Percentiles rank a stretch among this genome's conserved stretches.
Conservation (phyloP, 1,139 yeast genomes). For the Suhomyces panamericanus region DNA sequence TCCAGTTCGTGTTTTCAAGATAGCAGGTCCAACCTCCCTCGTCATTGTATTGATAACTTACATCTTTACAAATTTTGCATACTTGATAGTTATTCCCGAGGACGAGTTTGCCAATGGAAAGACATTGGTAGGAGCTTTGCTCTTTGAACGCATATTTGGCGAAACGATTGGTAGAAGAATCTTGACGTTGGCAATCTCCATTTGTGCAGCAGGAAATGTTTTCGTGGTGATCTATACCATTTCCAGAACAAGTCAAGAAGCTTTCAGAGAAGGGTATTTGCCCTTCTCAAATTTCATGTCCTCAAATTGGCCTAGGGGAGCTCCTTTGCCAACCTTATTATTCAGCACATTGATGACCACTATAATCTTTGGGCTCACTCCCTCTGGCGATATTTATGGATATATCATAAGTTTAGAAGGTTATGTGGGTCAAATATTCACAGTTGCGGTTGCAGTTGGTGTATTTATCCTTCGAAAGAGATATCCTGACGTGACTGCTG, state of each 20-base stretch:
- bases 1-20: slow-evolving; percentile 55
- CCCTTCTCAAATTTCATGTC: slow-evolving; percentile 56
- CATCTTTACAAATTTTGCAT: slow-evolving; percentile 54
- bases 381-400: slow-evolving; percentile 77
- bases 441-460: slow-evolving; percentile 52
- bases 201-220: slow-evolving; percentile 63
- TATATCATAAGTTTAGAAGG: slow-evolving; percentile 74
- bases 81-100: slow-evolving; percentile 53
- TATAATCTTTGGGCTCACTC: slow-evolving; percentile 58
- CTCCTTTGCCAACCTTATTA: slow-evolving; percentile 52
- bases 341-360: slow-evolving; percentile 40
- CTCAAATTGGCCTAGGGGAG: slow-evolving; percentile 55
- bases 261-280: slow-evolving; percentile 60
- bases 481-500: slow-evolving; percentile 48
- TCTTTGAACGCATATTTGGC: slow-evolving; percentile 60
- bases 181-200: slow-evolving; percentile 55
- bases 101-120: slow-evolving; percentile 56
- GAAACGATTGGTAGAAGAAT: slow-evolving; percentile 50
- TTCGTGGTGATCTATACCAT: slow-evolving; percentile 61
- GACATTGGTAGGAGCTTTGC: slow-evolving; percentile 57
- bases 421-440: slow-evolving; percentile 59
- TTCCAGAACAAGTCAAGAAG: slow-evolving; percentile 64
- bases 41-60: slow-evolving; percentile 51
- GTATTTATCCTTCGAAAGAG: slow-evolving; percentile 49
- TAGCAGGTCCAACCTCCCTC: slow-evolving; percentile 62